Evolutionary conservation across 2,329 filamentous ascomycete genomes (phyloP).

Genomic region (Lachnellula cervina): DNA sequence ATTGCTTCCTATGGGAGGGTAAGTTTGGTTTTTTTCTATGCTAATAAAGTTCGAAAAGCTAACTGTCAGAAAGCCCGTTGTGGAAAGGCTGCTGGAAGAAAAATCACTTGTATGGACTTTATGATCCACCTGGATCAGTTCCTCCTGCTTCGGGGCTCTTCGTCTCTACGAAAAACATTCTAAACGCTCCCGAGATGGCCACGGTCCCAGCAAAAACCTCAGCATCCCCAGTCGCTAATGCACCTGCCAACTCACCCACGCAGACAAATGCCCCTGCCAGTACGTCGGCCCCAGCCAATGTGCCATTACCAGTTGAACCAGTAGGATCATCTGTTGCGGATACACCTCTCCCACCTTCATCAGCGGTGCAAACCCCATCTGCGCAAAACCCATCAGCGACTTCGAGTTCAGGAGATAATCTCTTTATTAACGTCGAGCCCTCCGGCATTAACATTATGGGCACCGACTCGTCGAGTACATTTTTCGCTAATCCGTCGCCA

Average conservation of each 20-base stretch:
- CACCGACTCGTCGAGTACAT: neutral
- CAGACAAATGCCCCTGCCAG: neutral
- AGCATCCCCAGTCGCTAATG: neutral
- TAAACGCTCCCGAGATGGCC: neutral
- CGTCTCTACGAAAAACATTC: constrained; percentile 17
- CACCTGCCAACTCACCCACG: neutral
- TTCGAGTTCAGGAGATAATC: neutral
- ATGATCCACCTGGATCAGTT: constrained; percentile 38
- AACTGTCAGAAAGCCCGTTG: constrained; percentile 10
- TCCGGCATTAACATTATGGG: neutral
- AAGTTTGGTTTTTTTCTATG: neutral
- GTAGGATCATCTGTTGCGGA: neutral
- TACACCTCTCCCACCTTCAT: neutral
- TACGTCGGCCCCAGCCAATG: neutral
- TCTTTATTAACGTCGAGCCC: neutral
- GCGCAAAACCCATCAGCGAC: neutral
- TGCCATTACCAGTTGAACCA: neutral
- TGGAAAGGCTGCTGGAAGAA: constrained; percentile 36
- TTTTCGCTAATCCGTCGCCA: neutral
- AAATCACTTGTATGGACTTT: constrained; percentile 35
- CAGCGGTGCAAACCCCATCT: neutral
- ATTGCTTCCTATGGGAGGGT: constrained; percentile 17
- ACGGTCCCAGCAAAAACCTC: neutral
- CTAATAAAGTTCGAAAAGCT: neutral
- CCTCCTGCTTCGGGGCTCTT: constrained; percentile 29